Conservation (phyloP, 2,329 filamentous ascomycete genomes). For the Aureobasidium namibiae region DNA sequence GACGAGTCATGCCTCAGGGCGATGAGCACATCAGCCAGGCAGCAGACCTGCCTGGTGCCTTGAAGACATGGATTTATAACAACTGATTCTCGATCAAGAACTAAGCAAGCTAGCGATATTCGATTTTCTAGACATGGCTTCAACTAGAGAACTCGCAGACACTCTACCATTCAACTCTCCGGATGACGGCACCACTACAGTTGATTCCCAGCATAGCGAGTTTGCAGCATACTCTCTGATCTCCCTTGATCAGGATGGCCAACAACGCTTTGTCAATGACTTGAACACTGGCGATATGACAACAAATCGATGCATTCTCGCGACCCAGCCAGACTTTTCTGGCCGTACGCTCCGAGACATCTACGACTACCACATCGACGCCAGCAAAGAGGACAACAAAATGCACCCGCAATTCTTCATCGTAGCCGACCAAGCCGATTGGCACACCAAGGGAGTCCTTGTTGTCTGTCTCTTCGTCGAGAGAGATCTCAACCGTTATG, state of each 20-base stretch:
- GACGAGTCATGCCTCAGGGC: not conserved
- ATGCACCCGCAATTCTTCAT: conserved; percentile 1
- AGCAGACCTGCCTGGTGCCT: not conserved
- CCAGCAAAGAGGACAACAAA: not conserved
- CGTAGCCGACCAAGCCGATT: not conserved
- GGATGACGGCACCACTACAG: not conserved
- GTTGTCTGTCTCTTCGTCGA: not conserved
- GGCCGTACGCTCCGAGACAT: not conserved
- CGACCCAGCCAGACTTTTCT: not conserved
- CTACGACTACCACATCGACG: not conserved
- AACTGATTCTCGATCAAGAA: too few relatives aligned
- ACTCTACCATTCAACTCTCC: not conserved
- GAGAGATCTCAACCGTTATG: not conserved
- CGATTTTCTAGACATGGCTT: not conserved
- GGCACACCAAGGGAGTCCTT: not conserved
- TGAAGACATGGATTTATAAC: not conserved
- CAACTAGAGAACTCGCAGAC: not conserved
- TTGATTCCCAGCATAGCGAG: not conserved
- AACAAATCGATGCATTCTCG: not conserved
- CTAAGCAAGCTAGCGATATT: not conserved
- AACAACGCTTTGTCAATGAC: not conserved
- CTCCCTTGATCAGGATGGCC: not conserved
- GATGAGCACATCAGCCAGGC: not conserved
- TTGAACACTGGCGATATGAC: not conserved
- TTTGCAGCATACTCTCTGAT: not conserved